These are phyloP conservation scores for Cinnamomum micranthum DNA, from an alignment of 164 flowering plant genomes.

Conservation along the genomic window DNA sequence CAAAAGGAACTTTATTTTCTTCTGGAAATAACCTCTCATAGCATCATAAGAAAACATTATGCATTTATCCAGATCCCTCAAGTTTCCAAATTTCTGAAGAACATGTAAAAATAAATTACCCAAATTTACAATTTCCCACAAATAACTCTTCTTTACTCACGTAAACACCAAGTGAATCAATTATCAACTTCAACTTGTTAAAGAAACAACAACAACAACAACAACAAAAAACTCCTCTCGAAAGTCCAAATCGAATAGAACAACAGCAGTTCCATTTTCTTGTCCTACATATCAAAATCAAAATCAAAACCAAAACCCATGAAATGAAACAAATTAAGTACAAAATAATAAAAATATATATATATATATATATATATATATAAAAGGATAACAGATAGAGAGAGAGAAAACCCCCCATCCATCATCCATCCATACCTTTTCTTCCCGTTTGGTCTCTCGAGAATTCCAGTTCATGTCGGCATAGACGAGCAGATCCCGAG, in stretches of 20 bases:
- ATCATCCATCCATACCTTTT: slow-evolving; percentile 37
- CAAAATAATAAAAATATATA: not conserved
- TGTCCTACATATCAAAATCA: not conserved
- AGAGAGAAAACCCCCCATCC: not conserved
- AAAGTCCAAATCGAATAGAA: no score
- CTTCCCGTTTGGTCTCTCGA: slow-evolving; percentile 55
- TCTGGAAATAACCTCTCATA: no score
- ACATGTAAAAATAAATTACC: not conserved
- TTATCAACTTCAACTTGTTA: not conserved
- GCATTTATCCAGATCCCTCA: not conserved
- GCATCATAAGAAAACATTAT: no score
- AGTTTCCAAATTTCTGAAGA: not conserved
- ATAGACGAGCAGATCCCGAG: slow-evolving; percentile 55
- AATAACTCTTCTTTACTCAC: not conserved
- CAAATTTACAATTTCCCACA: not conserved
- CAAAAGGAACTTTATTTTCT: no score
- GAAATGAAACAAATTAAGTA: not conserved
- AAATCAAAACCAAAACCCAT: not conserved
- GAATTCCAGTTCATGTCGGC: slow-evolving; percentile 27
- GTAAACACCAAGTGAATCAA: not conserved
- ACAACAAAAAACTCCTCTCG: not conserved
- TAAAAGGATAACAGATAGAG: not conserved
- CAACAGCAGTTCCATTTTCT: no score
- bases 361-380: no score
- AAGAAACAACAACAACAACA: not conserved